Conservation (phyloP, 352 stramenopile species). For the Pythium rishiriense region DNA sequence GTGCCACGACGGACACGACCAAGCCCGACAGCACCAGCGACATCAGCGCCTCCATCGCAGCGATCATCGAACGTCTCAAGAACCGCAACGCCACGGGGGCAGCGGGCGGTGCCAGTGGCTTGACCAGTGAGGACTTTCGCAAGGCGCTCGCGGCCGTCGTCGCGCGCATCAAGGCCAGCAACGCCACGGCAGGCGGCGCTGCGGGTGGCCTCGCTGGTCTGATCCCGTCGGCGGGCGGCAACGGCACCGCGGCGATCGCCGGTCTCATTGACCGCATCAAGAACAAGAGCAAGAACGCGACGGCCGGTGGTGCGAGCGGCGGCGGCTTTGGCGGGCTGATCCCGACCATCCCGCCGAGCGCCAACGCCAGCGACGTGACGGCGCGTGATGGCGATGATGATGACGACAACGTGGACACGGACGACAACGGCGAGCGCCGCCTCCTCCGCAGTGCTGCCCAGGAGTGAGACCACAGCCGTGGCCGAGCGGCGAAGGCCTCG, state of each 20-base stretch:
- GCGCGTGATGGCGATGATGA: neutral
- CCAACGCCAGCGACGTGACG: neutral
- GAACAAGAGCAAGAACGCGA: neutral
- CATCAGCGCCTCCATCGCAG: no score
- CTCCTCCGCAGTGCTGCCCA: neutral
- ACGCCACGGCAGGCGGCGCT: neutral
- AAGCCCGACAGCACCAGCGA: neutral
- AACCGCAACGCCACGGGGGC: neutral
- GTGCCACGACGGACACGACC: neutral
- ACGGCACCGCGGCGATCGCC: no score
- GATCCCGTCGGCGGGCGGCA: no score
- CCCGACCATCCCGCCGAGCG: neutral
- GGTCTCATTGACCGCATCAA: neutral
- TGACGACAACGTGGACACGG: neutral
- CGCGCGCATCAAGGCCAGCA: neutral
- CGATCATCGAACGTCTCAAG: neutral
- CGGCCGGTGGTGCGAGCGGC: neutral
- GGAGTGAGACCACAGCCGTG: no score
- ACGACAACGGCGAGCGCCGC: neutral
- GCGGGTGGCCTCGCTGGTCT: neutral
- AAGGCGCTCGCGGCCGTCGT: neutral
- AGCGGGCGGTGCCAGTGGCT: neutral
- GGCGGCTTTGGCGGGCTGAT: neutral
- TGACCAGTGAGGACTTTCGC: neutral
- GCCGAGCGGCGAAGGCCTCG: no score